Evolutionary conservation across 1,139 yeast genomes (phyloP), one percentile per base, ranked within the genome.

Genomic region (Saccharomyces pastorianus): DNA sequence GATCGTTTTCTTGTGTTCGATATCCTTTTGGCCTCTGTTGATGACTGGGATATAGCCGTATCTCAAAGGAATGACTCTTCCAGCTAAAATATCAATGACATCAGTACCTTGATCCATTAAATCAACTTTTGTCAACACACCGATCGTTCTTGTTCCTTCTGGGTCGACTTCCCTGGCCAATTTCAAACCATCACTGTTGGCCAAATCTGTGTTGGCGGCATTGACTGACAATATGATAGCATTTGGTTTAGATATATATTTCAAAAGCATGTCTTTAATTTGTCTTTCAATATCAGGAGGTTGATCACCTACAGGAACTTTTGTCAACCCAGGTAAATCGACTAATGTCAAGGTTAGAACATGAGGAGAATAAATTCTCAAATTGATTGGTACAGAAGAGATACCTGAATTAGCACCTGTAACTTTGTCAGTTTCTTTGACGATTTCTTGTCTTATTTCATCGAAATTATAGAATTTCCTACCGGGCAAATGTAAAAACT

Each of bases 281-380:
- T 88, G 96, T 61, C 82, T 84, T 76, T 93, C 99, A 61, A 93
- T 93, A 71, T 93, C 99, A 69, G 87, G 88, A 53, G 99, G 99
- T 73, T 93, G 99, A 71, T 93, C 99, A 50, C 99, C 99, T 51
- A 93, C 98, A n/a, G 99, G 99, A 46, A 95, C 99, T 72, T 93
- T 93, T 29, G 99, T 93, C 67, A 95, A 80, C 58, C 99, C 99
- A 13, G 99, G 99, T 64, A 93, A 79, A 77, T 93, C 99, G 48
- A 93, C 99, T 67, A 93, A 80, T 2, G 99, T 95, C 71, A 93
- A 81, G 13, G 98, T 93, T 67, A 93, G 78, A 52, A 93, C 99
- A 68, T 91, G 93, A 13, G 99, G 99, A 28, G 98, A 91, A 71
- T 87, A 91, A 62, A 93, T 90, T 73, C 97, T 81, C 70, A 93